Evolutionary conservation across 1,284 basidiomycete species (phyloP), one percentile per base, ranked within the genome.

Genomic region (Anthracocystis walkeri): DNA sequence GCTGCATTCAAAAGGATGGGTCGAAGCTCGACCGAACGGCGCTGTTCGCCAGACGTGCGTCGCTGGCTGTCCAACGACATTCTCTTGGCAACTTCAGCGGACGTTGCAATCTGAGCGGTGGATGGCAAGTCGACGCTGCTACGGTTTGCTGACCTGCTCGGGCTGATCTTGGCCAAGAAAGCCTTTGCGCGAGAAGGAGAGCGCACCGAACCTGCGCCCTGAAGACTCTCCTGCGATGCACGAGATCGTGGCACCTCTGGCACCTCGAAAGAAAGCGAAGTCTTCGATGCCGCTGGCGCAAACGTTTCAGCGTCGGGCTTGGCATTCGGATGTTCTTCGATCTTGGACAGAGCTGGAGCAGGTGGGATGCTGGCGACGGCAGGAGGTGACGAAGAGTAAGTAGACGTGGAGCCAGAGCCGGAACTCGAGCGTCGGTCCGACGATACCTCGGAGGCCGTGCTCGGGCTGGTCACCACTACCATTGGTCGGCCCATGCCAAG

Each of bases 391-490:
- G 62, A 58, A 3, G 61, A 62, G n/a, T 46, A 46, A 10, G 51
- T 50, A 38, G 35, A 38, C 35, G 35, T 38, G 14, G 35, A 38
- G 5, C 35, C 35, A 38, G 35, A 38, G 35, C 35, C 35, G 35
- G 35, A 38, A 38, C 35, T 38, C 35, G 35, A 38, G 11, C 35
- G 35, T 38, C 35, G 65, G 23, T 63, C 72, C 1, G 72, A 75
- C 14, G 72, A 75, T 14, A 75, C 72, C 18, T 75, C 72, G 2
- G 62, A 65, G 1, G 63, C 72, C 6, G 66, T 75, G 44, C 66
- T 69, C 10, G 72, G 72, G 33, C 72, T 75, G 2, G 72, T 75
- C 5, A 75, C 72, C 7, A 75, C 72, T 2, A 75, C 72, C 66
- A 70, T 75, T 4, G 72, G 72, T 25, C 65, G 46, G 16, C 66